Evolutionary conservation across 208 protist species (phyloP), one percentile per base, ranked within the genome.

Genomic region (Trypanosoma conorhini): DNA sequence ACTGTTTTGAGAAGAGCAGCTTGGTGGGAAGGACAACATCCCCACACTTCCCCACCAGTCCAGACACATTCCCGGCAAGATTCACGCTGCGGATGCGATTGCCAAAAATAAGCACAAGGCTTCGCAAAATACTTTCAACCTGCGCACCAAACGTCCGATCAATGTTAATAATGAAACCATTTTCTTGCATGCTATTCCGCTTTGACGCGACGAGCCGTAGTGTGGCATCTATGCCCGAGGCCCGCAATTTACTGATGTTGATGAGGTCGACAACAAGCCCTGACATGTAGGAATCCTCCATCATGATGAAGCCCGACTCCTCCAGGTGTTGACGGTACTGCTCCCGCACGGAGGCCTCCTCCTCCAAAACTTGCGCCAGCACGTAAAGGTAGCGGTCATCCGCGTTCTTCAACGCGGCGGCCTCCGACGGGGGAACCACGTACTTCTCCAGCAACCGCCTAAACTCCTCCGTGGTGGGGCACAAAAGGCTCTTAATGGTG

Each of bases 81-180:
- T 93, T 94, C 24, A 94, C 87, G 35, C 85, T 91, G 42, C 77
- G 78, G 50, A 96, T 84, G 50, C 80, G 75, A 38, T 86, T 80
- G 30, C 89, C 86, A 72, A 96, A 94, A 21, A 76, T 82, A 26
- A 94, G 83, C 51, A 93, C 62, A 31, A 94, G 70, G 15, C 72
- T 81, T 24, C 87, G 79, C 30, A 94, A 56, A 46, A 94, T 73
- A 13, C 72, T 77, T 67, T 93, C 84, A 59, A 93, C 89, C 58
- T 96, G 91, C 2, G 83, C 79, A 10, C 87, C 89, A 70, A 96
- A 96, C 19, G 87, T 87, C 59, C 92, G 91, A 83, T 94, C 91
- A 24, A 94, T 79, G 70, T 96, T 96, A 75, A 96, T 80, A 64
- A 96, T 90, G 44, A 94, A 92, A 61, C 82, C 77, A 31, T 72